A percentile compares a stretch with the other conserved stretches of the same genome.
Conservation (phyloP, 23 red algal species). For the Pyropia haitanensis region DNA sequence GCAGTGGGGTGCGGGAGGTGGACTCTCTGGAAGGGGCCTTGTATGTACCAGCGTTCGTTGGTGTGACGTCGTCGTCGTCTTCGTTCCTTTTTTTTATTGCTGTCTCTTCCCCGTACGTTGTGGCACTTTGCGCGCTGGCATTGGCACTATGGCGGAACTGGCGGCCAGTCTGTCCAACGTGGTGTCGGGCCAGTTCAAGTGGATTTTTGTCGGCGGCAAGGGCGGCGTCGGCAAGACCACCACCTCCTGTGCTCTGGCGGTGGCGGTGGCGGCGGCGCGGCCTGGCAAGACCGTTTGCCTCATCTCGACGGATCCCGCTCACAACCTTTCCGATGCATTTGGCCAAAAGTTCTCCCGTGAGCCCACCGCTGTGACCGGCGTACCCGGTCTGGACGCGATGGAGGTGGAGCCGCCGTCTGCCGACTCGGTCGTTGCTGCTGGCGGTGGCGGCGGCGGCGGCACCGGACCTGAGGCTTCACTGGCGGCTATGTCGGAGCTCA, state of each 20-base stretch:
- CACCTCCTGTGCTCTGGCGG: conserved; percentile 63
- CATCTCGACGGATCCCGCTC: conserved; percentile 94
- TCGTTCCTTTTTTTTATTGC: no score
- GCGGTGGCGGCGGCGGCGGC: conserved; percentile 6
- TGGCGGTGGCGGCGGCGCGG: conserved; percentile 29
- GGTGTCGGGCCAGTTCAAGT: conserved; percentile 36
- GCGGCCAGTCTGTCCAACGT: no score
- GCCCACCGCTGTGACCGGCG: conserved; percentile 52
- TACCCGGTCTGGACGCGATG: conserved; percentile 75
- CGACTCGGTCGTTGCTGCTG: background rate
- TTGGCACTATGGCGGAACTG: no score
- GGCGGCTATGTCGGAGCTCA: conserved; percentile 28
- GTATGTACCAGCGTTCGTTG: no score
- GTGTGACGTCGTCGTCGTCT: no score
- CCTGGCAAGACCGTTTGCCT: conserved; percentile 21
- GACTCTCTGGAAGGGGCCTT: no score
- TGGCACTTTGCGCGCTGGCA: no score
- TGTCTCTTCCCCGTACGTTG: no score
- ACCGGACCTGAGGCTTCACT: conserved; percentile 5
- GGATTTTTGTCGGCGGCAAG: conserved; percentile 97
- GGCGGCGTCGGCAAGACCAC: conserved; percentile 98
- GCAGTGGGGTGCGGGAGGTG: no score
- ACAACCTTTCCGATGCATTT: conserved; percentile 95
- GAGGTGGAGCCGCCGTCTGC: conserved; percentile 64
- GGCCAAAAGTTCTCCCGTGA: conserved; percentile 69